Percentiles rank a stretch among this genome's conserved stretches.
phyloP scores from a whole-genome alignment of 1,139 yeast species.

The Diutina sp. region DNA sequence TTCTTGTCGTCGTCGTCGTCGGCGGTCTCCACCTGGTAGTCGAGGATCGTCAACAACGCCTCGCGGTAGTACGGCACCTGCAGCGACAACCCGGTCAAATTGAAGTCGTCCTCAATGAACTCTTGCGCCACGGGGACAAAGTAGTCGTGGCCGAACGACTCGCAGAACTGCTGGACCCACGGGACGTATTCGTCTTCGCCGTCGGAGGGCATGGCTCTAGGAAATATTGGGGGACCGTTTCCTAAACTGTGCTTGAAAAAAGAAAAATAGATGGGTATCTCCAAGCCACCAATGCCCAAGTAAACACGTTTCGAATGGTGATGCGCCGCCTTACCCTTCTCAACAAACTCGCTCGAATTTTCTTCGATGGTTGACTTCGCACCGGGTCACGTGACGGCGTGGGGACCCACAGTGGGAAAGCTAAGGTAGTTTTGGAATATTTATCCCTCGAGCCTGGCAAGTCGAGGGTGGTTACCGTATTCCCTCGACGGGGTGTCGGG shows the following conservation, averaged over 20 bases:
- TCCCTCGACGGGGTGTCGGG: no score
- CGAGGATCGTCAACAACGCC: slow-evolving; percentile 78
- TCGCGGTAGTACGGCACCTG: slow-evolving; percentile 87
- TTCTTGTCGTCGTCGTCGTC: slow-evolving; percentile 26
- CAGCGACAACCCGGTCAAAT: slow-evolving; percentile 75
- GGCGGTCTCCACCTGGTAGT: slow-evolving; percentile 71
- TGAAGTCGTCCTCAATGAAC: slow-evolving; percentile 92
- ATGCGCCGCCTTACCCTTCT: not conserved
- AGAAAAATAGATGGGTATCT: not conserved
- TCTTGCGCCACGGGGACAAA: slow-evolving; percentile 89
- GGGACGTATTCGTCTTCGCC: slow-evolving; percentile 55
- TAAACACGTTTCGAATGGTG: not conserved
- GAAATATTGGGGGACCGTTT: not conserved
- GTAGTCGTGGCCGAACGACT: slow-evolving; percentile 82
- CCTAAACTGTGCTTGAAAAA: not conserved
- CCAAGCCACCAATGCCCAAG: not conserved
- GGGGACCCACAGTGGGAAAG: no score
- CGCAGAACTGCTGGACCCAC: slow-evolving; percentile 87
- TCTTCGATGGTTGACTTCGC: not conserved
- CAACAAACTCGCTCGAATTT: not conserved
- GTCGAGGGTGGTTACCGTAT: no score
- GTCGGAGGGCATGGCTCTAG: slow-evolving; percentile 24
- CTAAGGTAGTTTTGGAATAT: not conserved
- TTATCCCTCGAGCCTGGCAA: not conserved
- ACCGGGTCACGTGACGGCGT: not conserved